Conservation (phyloP, 495 filamentous ascomycete species). For the Penicillium paradoxum region DNA sequence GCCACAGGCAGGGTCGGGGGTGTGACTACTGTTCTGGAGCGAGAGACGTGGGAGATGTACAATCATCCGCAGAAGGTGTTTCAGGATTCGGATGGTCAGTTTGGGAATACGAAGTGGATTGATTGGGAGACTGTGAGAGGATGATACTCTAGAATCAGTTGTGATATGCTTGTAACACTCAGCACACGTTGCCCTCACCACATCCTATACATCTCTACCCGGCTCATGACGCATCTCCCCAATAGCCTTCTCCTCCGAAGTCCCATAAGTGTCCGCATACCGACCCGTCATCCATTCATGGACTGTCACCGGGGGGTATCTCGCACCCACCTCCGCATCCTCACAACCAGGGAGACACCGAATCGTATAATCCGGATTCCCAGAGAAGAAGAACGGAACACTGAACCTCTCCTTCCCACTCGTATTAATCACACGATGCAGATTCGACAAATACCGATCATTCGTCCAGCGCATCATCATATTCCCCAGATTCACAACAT, state of each 20-base stretch:
- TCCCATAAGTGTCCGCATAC: slow-evolving; percentile 24
- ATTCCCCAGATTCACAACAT: slow-evolving; percentile 48
- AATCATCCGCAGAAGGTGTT: too few relatives aligned
- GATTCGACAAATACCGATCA: slow-evolving; percentile 23
- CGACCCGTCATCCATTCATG: slow-evolving; percentile 21
- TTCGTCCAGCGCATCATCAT: slow-evolving; percentile 34
- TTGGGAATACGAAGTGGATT: too few relatives aligned
- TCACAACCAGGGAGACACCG: slow-evolving; percentile 21
- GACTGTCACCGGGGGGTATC: slow-evolving; percentile 24
- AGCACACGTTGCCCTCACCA: too few relatives aligned
- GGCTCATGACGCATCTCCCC: slow-evolving; percentile 1
- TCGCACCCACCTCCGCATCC: slow-evolving; percentile 6
- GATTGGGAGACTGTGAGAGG: too few relatives aligned
- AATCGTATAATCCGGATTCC: slow-evolving; percentile 20
- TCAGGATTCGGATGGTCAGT: too few relatives aligned
- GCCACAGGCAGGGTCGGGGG: too few relatives aligned
- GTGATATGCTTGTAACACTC: too few relatives aligned
- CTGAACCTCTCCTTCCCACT: slow-evolving; percentile 23
- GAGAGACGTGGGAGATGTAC: too few relatives aligned
- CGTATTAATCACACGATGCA: slow-evolving; percentile 31
- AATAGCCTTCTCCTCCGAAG: slow-evolving; percentile 1
- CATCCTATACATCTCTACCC: neutral
- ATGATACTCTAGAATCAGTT: too few relatives aligned
- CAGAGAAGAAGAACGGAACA: slow-evolving; percentile 29
- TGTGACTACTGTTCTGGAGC: too few relatives aligned